Evolutionary conservation across 495 filamentous ascomycete species (phyloP).

Genomic region (Penicillium ucsense): DNA sequence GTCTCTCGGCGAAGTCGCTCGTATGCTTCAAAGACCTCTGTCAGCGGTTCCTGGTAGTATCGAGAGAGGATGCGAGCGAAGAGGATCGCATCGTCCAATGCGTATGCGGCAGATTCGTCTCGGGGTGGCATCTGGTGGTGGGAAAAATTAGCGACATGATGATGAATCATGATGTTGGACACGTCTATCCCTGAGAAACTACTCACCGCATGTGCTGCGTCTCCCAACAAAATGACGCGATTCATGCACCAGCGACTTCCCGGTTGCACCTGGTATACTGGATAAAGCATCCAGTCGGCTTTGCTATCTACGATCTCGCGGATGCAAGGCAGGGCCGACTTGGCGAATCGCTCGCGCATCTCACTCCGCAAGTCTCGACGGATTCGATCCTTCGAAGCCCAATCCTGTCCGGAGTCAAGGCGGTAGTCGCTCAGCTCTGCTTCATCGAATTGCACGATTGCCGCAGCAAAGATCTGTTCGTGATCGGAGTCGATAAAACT

Average conservation of each 20-base stretch:
- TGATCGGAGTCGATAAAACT: slow-evolving; percentile 38
- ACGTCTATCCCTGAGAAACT: too few relatives aligned
- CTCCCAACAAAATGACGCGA: slow-evolving; percentile 43
- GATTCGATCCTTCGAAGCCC: slow-evolving; percentile 31
- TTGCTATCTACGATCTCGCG: slow-evolving; percentile 35
- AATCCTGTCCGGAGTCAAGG: slow-evolving; percentile 38
- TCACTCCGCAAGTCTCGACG: slow-evolving; percentile 33
- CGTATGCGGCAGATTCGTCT: slow-evolving; percentile 51
- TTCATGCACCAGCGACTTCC: slow-evolving; percentile 41
- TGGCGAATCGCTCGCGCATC: slow-evolving; percentile 35
- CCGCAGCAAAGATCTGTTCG: slow-evolving; percentile 44
- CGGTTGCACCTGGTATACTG: slow-evolving; percentile 46
- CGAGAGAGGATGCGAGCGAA: slow-evolving; percentile 39
- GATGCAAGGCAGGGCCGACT: slow-evolving; percentile 37
- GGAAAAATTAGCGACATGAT: slow-evolving; percentile 2
- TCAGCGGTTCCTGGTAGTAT: slow-evolving; percentile 26
- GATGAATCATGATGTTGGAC: too few relatives aligned
- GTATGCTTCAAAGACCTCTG: slow-evolving; percentile 41
- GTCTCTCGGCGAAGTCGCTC: slow-evolving; percentile 38
- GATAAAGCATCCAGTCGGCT: slow-evolving; percentile 49
- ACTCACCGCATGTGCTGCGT: slow-evolving; percentile 52
- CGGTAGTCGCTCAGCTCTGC: slow-evolving; percentile 19
- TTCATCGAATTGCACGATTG: slow-evolving; percentile 41
- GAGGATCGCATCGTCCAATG: slow-evolving; percentile 51
- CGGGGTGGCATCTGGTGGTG: slow-evolving; percentile 48